Evolutionary conservation across 108 stramenopile species (phyloP).

Genomic region (Fistulifera pelliculosa): DNA sequence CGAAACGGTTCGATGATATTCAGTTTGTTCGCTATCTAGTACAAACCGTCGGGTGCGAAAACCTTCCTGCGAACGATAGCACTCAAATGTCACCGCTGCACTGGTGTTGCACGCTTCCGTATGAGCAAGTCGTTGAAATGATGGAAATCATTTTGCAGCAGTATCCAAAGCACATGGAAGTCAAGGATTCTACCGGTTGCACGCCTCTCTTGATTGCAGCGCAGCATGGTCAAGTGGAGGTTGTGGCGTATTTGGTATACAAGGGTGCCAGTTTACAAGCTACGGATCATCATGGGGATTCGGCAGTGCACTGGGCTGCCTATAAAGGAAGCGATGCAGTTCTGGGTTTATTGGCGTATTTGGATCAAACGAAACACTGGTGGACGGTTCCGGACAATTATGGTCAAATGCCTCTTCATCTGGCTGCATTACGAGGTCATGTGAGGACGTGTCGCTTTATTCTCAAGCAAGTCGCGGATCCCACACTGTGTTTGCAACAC

Average conservation of each 20-base stretch:
- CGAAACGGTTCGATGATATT: conserved; percentile 76
- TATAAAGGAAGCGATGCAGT: conserved; percentile 90
- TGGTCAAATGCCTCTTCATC: conserved; percentile 91
- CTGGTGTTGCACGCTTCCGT: conserved; percentile 87
- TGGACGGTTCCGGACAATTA: conserved; percentile 61
- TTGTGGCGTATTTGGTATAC: conserved; percentile 80
- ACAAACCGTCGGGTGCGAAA: background rate
- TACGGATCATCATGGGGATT: conserved; percentile 77
- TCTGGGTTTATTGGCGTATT: conserved; percentile 77
- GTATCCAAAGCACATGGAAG: conserved; percentile 29
- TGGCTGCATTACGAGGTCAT: conserved; percentile 87
- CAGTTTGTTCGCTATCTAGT: conserved; percentile 51
- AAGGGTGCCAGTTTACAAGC: conserved; percentile 70
- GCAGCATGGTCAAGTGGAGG: conserved; percentile 90
- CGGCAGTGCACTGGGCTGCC: conserved; percentile 94
- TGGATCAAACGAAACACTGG: conserved; percentile 28
- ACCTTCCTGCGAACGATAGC: conserved; percentile 40
- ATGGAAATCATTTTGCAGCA: conserved; percentile 8
- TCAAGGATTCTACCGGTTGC: conserved; percentile 66
- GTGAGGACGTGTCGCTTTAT: conserved; percentile 64
- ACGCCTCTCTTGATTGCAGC: conserved; percentile 89
- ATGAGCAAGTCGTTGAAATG: background rate
- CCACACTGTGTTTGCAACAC: background rate
- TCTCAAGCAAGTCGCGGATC: conserved; percentile 25
- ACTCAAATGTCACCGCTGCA: conserved; percentile 93